A percentile compares a stretch with the other conserved stretches of the same genome.
These are phyloP conservation scores for Podospora didyma DNA, from an alignment of 495 filamentous ascomycete genomes.

Conservation along the genomic window DNA sequence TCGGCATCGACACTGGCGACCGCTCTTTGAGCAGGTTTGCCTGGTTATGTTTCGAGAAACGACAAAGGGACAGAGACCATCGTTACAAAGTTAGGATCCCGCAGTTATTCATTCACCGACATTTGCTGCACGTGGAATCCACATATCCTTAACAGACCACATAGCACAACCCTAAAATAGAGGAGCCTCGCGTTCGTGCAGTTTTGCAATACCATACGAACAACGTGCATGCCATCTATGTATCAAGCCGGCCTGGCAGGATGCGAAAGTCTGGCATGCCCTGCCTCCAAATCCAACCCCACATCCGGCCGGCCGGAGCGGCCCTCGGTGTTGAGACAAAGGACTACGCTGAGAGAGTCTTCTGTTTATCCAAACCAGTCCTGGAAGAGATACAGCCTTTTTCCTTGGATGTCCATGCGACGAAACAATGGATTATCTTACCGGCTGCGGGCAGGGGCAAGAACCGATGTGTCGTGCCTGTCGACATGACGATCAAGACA, in stretches of 20 bases:
- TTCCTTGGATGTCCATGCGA: no score
- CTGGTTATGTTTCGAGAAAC: no score
- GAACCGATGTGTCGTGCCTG: no score
- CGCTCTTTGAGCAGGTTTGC: background rate
- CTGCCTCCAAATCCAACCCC: background rate
- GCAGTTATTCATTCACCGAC: conserved; percentile 6
- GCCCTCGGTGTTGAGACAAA: background rate
- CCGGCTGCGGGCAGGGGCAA: no score
- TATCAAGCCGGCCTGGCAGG: background rate
- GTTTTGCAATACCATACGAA: conserved; percentile 3
- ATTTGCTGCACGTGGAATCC: background rate
- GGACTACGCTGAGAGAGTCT: no score
- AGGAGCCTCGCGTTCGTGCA: conserved; percentile 5
- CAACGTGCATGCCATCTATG: background rate
- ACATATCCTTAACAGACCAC: no score
- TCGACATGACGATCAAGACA: no score
- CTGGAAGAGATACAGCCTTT: no score
- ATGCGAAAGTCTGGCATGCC: background rate
- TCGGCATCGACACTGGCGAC: background rate
- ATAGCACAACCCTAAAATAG: background rate
- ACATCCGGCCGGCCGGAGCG: background rate
- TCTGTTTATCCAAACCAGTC: no score
- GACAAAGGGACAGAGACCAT: no score
- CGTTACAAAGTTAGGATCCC: no score
- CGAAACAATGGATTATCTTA: no score